Conservation (phyloP, 1,139 yeast species). For the Geotrichum siamense region DNA sequence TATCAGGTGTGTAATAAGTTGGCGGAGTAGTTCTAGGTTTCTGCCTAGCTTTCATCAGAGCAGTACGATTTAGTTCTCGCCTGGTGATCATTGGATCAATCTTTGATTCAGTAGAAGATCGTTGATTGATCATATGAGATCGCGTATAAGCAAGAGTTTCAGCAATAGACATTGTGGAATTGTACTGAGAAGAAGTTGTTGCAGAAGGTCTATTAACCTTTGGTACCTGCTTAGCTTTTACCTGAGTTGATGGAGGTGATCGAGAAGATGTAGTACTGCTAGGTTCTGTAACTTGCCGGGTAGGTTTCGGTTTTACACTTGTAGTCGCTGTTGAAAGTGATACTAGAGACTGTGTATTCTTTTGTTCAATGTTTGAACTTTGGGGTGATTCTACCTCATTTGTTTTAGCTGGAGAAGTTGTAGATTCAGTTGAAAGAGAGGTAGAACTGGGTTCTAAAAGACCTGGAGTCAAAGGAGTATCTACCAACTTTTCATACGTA, state of each 20-base stretch:
- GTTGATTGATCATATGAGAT: constrained; percentile 30
- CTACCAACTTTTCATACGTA: too few relatives aligned
- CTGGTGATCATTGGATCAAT: constrained; percentile 29
- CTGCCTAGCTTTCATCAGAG: constrained; percentile 11
- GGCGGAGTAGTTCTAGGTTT: constrained; percentile 18
- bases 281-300: background rate
- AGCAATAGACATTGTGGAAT: constrained; percentile 47
- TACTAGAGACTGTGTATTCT: too few relatives aligned
- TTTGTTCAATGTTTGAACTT: too few relatives aligned
- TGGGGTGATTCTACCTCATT: too few relatives aligned
- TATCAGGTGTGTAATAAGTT: constrained; percentile 9
- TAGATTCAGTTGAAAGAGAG: too few relatives aligned
- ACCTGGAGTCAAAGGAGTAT: too few relatives aligned
- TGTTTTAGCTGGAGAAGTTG: too few relatives aligned
- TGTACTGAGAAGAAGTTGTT: constrained; percentile 25
- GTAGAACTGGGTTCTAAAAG: too few relatives aligned
- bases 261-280: background rate
- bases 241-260: background rate
- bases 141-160: constrained; percentile 57
- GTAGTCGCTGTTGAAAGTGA: too few relatives aligned
- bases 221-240: background rate
- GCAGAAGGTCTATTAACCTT: background rate
- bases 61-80: constrained; percentile 15
- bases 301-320: background rate
- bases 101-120: constrained; percentile 20